A percentile compares a stretch with the other conserved stretches of the same genome.
Evolutionary conservation across 345 rosid genomes (phyloP).

Genomic region (Hevea brasiliensis): DNA sequence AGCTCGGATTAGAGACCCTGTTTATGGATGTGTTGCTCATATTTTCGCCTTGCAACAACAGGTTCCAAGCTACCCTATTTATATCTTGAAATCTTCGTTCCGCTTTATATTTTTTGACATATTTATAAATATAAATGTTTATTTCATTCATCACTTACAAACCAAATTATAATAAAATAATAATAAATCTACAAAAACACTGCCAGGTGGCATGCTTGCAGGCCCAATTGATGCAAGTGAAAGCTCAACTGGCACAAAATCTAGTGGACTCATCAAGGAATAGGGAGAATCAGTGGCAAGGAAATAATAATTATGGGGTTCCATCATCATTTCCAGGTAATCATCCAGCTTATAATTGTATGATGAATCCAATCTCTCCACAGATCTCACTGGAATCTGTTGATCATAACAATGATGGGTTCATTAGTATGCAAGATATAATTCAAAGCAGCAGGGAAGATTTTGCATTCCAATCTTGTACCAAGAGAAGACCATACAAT

Average conservation of each 20-base stretch:
- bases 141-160: not conserved
- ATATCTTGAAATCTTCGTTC: too few species aligned
- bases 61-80: too few species aligned
- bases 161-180: too few species aligned
- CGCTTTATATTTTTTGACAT: too few species aligned
- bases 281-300: constrained; percentile 41
- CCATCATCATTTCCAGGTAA: constrained; percentile 23
- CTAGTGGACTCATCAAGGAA: constrained; percentile 32
- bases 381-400: constrained; percentile 71
- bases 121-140: not conserved
- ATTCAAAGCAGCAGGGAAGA: constrained; percentile 46
- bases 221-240: constrained; percentile 85
- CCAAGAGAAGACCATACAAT: constrained; percentile 45
- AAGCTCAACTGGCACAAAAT: constrained; percentile 64
- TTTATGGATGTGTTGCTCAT: constrained; percentile 77
- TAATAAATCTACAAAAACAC: not conserved
- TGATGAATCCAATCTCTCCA: constrained; percentile 60
- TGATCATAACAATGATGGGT: constrained; percentile 33
- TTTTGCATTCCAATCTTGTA: constrained; percentile 29
- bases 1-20: constrained; percentile 69
- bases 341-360: constrained; percentile 19
- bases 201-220: constrained; percentile 75
- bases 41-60: constrained; percentile 71
- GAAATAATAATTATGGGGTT: constrained; percentile 18
- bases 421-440: constrained; percentile 35